phyloP scores from a whole-genome alignment of 1,139 yeast species.

The Sugiyamaella japonica region DNA sequence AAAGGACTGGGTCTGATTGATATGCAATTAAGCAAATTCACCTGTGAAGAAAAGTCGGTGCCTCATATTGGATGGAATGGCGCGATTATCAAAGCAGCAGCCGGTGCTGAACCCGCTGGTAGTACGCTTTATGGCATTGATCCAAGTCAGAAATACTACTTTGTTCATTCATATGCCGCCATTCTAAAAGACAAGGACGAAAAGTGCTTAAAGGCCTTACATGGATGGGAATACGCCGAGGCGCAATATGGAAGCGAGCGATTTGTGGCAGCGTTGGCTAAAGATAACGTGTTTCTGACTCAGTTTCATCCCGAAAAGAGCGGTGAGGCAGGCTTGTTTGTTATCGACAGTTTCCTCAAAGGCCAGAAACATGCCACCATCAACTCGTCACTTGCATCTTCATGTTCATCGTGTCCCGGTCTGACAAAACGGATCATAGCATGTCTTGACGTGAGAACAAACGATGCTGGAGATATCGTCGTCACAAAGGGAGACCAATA shows the following conservation, averaged over 20 bases:
- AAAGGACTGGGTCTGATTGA: conserved; percentile 58
- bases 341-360: conserved; percentile 68
- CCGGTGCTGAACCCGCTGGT: conserved; percentile 11
- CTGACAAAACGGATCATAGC: conserved; percentile 90
- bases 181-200: conserved; percentile 45
- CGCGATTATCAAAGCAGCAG: conserved; percentile 32
- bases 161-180: conserved; percentile 92
- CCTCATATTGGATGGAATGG: conserved; percentile 97
- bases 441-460: conserved; percentile 92
- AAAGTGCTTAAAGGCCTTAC: conserved; percentile 24
- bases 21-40: conserved; percentile 58
- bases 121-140: conserved; percentile 61
- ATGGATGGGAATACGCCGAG: conserved; percentile 78
- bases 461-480: conserved; percentile 90
- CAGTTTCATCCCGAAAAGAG: conserved; percentile 98
- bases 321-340: conserved; percentile 81
- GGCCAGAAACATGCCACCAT: conserved; percentile 39
- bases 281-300: conserved; percentile 82
- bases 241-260: conserved; percentile 75
- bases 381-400: conserved; percentile 2
- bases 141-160: conserved; percentile 73
- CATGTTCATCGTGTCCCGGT: conserved; percentile 44
- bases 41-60: conserved; percentile 69
- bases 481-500: conserved; percentile 98
- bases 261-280: conserved; percentile 80